A percentile compares a stretch with the other conserved stretches of the same genome.
Conservation (phyloP, 106 monocot species). For the Dendrobium nobile region DNA sequence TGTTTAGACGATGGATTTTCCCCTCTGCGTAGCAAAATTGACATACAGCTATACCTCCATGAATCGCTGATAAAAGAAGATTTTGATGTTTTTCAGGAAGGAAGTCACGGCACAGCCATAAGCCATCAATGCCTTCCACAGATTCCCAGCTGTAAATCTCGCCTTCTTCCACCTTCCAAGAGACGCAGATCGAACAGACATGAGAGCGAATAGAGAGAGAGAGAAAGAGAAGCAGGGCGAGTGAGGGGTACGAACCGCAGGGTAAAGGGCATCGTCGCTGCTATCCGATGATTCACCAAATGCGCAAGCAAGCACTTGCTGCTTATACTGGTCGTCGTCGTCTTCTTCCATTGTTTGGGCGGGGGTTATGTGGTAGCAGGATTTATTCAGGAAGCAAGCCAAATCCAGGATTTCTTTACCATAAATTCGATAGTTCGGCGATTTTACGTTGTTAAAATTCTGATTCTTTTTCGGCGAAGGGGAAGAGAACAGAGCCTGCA, state of each 20-base stretch:
- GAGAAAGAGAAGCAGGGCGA: background rate
- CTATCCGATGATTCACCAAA: conserved; percentile 6
- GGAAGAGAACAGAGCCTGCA: too few relatives aligned
- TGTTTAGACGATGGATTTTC: background rate
- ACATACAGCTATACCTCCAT: conserved; percentile 3
- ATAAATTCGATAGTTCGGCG: too few relatives aligned
- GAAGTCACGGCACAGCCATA: conserved; percentile 16
- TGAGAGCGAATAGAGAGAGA: background rate
- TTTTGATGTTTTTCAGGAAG: conserved; percentile 5
- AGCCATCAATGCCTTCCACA: conserved; percentile 4
- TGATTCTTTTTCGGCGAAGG: too few relatives aligned
- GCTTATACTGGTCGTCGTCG: background rate
- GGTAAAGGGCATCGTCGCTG: background rate
- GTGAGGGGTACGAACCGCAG: background rate
- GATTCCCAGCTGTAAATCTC: conserved; percentile 12
- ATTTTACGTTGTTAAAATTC: too few relatives aligned
- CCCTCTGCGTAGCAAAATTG: background rate
- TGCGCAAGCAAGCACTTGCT: background rate
- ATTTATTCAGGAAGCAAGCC: too few relatives aligned
- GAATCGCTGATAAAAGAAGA: conserved; percentile 8
- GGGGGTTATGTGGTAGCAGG: too few relatives aligned
- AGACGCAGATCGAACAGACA: background rate
- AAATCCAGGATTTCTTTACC: too few relatives aligned
- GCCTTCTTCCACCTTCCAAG: background rate
- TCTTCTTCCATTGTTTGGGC: conserved; percentile 2